Evolutionary conservation across 192 early-diverging fungal genomes (phyloP).

Genomic region (Backusella morwellensis): DNA sequence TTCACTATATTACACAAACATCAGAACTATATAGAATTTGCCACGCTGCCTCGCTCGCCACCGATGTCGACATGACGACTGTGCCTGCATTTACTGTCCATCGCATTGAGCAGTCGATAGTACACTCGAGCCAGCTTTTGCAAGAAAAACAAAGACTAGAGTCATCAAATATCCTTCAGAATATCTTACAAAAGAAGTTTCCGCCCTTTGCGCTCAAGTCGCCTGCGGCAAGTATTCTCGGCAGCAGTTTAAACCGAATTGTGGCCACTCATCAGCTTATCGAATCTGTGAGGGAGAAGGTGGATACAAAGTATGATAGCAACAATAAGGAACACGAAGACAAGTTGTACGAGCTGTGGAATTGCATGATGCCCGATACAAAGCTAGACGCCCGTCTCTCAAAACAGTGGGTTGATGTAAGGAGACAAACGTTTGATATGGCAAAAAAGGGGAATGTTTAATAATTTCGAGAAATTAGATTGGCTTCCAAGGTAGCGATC

Average conservation of each 20-base stretch:
- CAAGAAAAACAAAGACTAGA: background rate
- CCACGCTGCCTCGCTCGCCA: background rate
- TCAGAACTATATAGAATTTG: constrained; percentile 62
- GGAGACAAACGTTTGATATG: background rate
- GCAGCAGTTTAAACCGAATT: background rate
- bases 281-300: background rate
- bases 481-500: constrained; percentile 84
- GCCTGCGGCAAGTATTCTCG: background rate
- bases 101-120: constrained; percentile 42
- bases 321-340: background rate
- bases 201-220: background rate
- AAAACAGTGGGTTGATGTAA: constrained; percentile 61
- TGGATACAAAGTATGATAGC: background rate
- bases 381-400: constrained; percentile 44
- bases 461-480: constrained; percentile 37
- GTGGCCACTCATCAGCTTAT: background rate
- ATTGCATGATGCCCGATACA: constrained; percentile 54
- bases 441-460: background rate
- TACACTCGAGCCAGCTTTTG: constrained; percentile 47
- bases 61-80: background rate
- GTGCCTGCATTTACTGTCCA: background rate
- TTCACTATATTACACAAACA: constrained; percentile 52
- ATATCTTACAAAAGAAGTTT: constrained; percentile 6
- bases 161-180: background rate
- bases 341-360: constrained; percentile 54